Evolutionary conservation across 2,329 filamentous ascomycete genomes (phyloP).

Genomic region (Fusarium illudens): DNA sequence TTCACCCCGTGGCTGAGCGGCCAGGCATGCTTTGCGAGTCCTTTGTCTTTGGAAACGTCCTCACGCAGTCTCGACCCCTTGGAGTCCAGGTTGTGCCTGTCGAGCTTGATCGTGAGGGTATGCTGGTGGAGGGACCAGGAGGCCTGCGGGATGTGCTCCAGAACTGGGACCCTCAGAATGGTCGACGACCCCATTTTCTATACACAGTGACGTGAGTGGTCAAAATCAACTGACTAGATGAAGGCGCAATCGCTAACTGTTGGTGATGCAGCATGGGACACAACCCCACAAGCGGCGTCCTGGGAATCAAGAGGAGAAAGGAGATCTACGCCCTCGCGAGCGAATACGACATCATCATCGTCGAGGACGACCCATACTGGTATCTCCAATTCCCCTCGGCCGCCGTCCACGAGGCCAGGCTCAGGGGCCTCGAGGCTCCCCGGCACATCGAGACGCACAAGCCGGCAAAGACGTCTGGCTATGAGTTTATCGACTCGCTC

Average conservation of each 20-base stretch:
- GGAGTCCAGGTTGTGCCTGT: constrained; percentile 79
- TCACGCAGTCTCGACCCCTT: constrained; percentile 71
- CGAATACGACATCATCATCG: constrained; percentile 86
- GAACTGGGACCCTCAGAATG: constrained; percentile 80
- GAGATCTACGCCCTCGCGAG: constrained; percentile 83
- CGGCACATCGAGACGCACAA: constrained; percentile 43
- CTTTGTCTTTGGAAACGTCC: constrained; percentile 81
- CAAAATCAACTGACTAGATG: no score
- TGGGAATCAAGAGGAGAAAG: constrained; percentile 76
- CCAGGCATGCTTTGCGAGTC: constrained; percentile 82
- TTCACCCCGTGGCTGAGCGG: constrained; percentile 72
- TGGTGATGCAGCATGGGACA: constrained; percentile 64
- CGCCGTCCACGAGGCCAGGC: constrained; percentile 59
- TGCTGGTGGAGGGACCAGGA: constrained; percentile 76
- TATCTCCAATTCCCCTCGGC: constrained; percentile 88
- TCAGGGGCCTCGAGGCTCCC: constrained; percentile 50
- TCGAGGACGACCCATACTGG: constrained; percentile 97
- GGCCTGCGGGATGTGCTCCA: constrained; percentile 80
- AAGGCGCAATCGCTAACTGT: neutral
- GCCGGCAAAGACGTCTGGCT: constrained; percentile 64
- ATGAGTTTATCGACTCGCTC: constrained; percentile 81
- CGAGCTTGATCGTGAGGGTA: constrained; percentile 79
- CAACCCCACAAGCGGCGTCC: constrained; percentile 82
- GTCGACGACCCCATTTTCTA: constrained; percentile 81
- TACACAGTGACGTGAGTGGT: constrained; percentile 85